Base-by-base conservation (phyloP, 805 yeast species). In the Kodamaea lidongshanica region DNA sequence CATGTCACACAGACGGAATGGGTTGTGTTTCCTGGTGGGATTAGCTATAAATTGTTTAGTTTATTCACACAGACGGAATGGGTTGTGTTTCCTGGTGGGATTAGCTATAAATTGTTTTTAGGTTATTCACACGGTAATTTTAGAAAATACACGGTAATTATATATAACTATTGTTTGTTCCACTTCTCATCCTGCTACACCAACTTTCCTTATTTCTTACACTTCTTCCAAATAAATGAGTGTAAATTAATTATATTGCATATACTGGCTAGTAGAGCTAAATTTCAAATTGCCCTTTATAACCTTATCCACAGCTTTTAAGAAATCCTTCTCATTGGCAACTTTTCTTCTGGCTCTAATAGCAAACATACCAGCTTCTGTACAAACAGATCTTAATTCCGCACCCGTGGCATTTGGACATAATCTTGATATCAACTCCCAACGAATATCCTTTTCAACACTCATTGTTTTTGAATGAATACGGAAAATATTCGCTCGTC, bases 301-400 rank as follows among this genome's bases (percentile, higher is more conserved):
- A 38, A 92, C 99, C 70, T 92, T 92, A 50, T 92, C 98, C 26
- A 92, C 99, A 19, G 98, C 95, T 46, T 89, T 87, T 49, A 92
- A 67, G 71, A 92, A 92, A 59, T 92, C 99, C 70, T 92, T 92
- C 58, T 92, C 99, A 16, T 94, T 81, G 21, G 98, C 97, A 24
- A 92, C 96, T 67, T 92, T 92, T 66, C 98, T 76, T 61, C 99
- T 78, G 12, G 97, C 96, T 50, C 99, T 77, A 33, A 92, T 92
- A 25, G 99, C 98, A 69, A 88, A 92, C 98, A 92, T 92, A 49
- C 99, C 99, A 3, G 98, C 98, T 60, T 92, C 99, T 1, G 98
- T 92, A 60, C 98, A 92, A 11, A 92, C 98, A 5, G 97, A 89
- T 55, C 98, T 79, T 48, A 92, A 70, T 65, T 92, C 98, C 3